Evolutionary conservation across 2,329 filamentous ascomycete genomes (phyloP).

Genomic region (Hymenoscyphus repandus): DNA sequence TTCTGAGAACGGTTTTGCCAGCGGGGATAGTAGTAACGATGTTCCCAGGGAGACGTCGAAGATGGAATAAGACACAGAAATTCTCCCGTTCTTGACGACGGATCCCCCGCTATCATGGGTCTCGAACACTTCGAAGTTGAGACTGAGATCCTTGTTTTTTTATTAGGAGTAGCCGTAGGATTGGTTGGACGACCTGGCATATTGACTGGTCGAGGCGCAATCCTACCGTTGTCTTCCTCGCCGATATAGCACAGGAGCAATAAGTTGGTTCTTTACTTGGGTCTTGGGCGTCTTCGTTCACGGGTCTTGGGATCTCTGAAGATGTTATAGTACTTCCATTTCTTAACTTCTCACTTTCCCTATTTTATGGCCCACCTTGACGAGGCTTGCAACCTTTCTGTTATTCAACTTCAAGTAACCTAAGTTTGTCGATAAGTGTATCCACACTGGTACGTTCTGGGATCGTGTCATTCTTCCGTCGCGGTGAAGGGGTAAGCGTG

Average conservation of each 20-base stretch:
- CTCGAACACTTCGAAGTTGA: conserved; percentile 19
- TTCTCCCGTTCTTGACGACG: conserved; percentile 34
- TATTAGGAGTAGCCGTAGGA: conserved; percentile 9
- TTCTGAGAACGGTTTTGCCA: conserved; percentile 68
- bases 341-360: too few relatives aligned
- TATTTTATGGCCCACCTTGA: too few relatives aligned
- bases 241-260: conserved; percentile 29
- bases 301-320: too few relatives aligned
- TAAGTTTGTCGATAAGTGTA: too few relatives aligned
- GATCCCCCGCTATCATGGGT: conserved; percentile 25
- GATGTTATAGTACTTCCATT: too few relatives aligned
- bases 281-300: background rate
- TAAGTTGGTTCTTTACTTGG: conserved; percentile 20
- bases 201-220: conserved; percentile 22
- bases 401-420: too few relatives aligned
- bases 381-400: too few relatives aligned
- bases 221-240: conserved; percentile 19
- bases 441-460: too few relatives aligned
- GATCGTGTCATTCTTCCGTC: too few relatives aligned
- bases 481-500: too few relatives aligned
- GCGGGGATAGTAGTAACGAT: conserved; percentile 67
- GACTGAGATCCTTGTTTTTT: conserved; percentile 3
- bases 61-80: conserved; percentile 66
- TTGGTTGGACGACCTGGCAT: conserved; percentile 13
- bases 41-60: conserved; percentile 62